A percentile compares a stretch with the other conserved stretches of the same genome.
These are phyloP conservation scores for Priceomyces haplophilus DNA, from an alignment of 805 yeast genomes.

Conservation along the genomic window DNA sequence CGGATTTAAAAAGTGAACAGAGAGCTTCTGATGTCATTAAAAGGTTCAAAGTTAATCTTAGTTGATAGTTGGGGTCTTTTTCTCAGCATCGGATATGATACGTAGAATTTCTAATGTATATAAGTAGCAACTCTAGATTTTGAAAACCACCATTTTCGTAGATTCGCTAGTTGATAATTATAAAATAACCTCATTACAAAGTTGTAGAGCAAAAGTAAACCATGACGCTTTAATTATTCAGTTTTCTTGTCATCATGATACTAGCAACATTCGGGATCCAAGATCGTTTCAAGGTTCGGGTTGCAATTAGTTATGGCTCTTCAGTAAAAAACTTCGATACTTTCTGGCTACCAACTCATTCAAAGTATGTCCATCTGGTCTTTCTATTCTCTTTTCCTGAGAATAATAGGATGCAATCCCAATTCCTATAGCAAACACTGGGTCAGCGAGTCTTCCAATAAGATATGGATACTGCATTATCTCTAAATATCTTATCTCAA, in stretches of 20 bases:
- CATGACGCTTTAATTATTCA: no score
- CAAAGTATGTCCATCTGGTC: slow-evolving; percentile 59
- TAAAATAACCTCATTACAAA: no score
- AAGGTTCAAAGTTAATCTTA: slow-evolving; percentile 13
- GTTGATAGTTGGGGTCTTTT: not conserved
- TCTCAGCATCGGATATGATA: no score
- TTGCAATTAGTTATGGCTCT: not conserved
- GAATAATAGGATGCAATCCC: slow-evolving; percentile 64
- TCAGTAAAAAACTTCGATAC: not conserved
- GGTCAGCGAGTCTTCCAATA: slow-evolving; percentile 57
- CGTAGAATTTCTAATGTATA: no score
- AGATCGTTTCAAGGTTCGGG: no score
- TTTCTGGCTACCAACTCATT: slow-evolving; percentile 46
- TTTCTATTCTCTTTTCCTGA: slow-evolving; percentile 56
- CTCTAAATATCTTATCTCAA: not conserved
- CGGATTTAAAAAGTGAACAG: slow-evolving; percentile 29
- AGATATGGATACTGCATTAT: slow-evolving; percentile 45
- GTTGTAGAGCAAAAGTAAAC: no score
- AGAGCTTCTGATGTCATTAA: slow-evolving; percentile 18
- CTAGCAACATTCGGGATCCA: no score
- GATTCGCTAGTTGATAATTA: no score
- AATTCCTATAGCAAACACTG: slow-evolving; percentile 57
- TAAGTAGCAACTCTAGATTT: no score
- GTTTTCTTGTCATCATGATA: no score
- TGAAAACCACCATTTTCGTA: no score